phyloP scores from a whole-genome alignment of 257 asterid species.

The Osmanthus fragrans region DNA sequence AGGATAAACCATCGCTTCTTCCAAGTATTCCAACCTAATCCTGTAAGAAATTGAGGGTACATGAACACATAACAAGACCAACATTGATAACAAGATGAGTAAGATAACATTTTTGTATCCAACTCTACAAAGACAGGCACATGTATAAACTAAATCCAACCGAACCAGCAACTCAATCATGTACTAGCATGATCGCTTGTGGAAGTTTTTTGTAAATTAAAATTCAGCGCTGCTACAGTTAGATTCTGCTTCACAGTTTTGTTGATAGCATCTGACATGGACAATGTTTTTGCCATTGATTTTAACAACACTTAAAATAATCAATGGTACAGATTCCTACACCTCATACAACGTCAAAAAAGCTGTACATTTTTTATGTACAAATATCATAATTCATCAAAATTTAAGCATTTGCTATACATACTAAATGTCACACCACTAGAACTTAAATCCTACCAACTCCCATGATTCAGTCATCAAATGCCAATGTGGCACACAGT shows the following conservation, averaged over 20 bases:
- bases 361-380: too few species aligned
- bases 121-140: neutral
- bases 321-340: too few species aligned
- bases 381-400: too few species aligned
- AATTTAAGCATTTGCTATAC: neutral
- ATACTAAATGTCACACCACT: neutral
- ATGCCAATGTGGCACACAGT: neutral
- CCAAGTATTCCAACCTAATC: conserved; percentile 97
- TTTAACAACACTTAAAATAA: too few species aligned
- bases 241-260: too few species aligned
- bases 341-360: too few species aligned
- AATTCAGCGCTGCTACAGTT: too few species aligned
- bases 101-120: conserved; percentile 4
- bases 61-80: conserved; percentile 21
- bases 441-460: neutral
- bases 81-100: conserved; percentile 1
- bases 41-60: conserved; percentile 49
- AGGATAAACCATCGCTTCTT: conserved; percentile 96
- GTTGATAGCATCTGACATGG: too few species aligned
- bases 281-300: too few species aligned
- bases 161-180: neutral
- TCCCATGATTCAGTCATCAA: conserved; percentile 14
- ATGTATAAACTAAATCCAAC: neutral
- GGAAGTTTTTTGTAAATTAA: neutral
- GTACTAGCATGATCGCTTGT: neutral